A percentile compares a stretch with the other conserved stretches of the same genome.
These are phyloP conservation scores for Neopestalotiopsis clavispora DNA, from an alignment of 2,329 filamentous ascomycete species.

Conservation along the genomic window DNA sequence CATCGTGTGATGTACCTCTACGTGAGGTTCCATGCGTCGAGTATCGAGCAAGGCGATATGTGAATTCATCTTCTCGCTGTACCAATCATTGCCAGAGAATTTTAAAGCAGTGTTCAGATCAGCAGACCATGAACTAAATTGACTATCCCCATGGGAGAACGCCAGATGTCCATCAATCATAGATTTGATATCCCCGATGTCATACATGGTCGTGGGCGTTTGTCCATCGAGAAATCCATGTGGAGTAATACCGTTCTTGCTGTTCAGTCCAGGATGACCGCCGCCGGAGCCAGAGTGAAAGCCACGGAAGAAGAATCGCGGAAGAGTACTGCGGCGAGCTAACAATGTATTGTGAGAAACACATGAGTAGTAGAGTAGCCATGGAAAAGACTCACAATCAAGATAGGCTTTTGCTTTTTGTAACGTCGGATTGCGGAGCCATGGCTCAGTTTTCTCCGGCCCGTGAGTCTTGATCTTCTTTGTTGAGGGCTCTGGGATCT, in stretches of 20 bases:
- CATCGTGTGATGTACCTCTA: neutral
- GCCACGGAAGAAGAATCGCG: constrained; percentile 1
- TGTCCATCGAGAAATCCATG: constrained; percentile 1
- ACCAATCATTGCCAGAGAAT: neutral
- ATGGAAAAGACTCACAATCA: too few species aligned
- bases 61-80: too few species aligned
- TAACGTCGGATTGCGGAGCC: too few species aligned
- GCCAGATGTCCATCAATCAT: constrained; percentile 1
- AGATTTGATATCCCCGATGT: neutral
- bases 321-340: too few species aligned
- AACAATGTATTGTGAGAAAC: too few species aligned
- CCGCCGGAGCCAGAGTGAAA: neutral
- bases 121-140: constrained; percentile 2
- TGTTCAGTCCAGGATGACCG: neutral
- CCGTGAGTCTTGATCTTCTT: too few species aligned
- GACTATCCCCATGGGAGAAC: neutral
- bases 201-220: neutral
- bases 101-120: neutral
- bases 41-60: constrained; percentile 5
- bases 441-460: too few species aligned
- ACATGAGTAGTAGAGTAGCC: too few species aligned
- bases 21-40: neutral
- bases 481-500: too few species aligned
- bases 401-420: too few species aligned
- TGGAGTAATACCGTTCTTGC: constrained; percentile 4